Conservation (phyloP, 306 rosid genomes). For the Lotus japonicus region DNA sequence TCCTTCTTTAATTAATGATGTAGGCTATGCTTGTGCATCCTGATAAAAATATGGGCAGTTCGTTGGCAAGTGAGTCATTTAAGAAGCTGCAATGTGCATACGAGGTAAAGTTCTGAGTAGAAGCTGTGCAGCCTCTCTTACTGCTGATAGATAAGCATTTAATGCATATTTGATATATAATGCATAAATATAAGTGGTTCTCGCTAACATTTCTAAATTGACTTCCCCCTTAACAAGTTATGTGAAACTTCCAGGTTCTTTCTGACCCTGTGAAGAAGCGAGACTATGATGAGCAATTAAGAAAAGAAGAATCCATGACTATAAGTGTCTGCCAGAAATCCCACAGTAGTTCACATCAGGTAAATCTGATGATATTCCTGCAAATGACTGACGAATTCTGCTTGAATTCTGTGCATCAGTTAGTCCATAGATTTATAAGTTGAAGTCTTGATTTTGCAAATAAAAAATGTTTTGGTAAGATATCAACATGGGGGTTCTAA, state of each 20-base stretch:
- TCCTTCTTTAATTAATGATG: background rate
- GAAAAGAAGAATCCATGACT: slow-evolving; percentile 84
- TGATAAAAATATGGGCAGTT: slow-evolving; percentile 94
- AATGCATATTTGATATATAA: slow-evolving; percentile 4
- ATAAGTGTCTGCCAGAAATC: slow-evolving; percentile 87
- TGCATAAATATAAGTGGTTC: background rate
- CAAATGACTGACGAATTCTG: background rate
- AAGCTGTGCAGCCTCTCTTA: background rate
- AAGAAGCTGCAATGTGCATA: slow-evolving; percentile 93
- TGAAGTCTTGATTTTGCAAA: background rate
- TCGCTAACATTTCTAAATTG: background rate
- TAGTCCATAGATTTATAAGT: background rate
- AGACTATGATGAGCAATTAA: slow-evolving; percentile 92
- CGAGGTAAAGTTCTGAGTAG: slow-evolving; percentile 52
- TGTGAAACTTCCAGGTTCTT: slow-evolving; percentile 60
- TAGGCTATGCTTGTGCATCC: slow-evolving; percentile 99
- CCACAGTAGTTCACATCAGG: slow-evolving; percentile 64
- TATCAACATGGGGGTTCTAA: no score
- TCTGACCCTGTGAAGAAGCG: slow-evolving; percentile 73
- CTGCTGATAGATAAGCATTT: slow-evolving; percentile 7
- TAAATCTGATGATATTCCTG: slow-evolving; percentile 29
- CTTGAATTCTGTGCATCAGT: background rate
- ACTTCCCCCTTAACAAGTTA: slow-evolving; percentile 17
- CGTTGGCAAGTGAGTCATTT: slow-evolving; percentile 86
- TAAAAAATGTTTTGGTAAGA: background rate